Evolutionary conservation across 345 rosid species (phyloP).

Genomic region (Draba incana): DNA sequence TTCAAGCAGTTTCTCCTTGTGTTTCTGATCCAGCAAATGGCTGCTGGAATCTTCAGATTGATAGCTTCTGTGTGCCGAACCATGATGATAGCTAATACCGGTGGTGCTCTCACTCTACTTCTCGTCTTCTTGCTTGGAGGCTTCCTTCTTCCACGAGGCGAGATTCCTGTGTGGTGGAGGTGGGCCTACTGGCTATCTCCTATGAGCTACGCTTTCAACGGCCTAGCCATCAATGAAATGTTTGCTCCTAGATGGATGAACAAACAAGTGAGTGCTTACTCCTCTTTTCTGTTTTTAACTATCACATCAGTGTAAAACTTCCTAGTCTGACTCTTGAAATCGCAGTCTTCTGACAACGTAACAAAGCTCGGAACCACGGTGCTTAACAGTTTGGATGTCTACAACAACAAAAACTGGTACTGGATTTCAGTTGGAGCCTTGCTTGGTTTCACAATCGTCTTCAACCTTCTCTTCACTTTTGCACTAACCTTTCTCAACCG

Average conservation of each 20-base stretch:
- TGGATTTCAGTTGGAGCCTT: slow-evolving; percentile 76
- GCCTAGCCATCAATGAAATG: slow-evolving; percentile 57
- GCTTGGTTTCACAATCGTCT: slow-evolving; percentile 67
- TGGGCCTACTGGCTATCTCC: slow-evolving; percentile 80
- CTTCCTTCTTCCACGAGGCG: slow-evolving; percentile 52
- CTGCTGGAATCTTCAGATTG: slow-evolving; percentile 47
- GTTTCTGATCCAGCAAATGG: slow-evolving; percentile 50
- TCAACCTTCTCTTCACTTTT: slow-evolving; percentile 74
- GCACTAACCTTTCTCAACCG: slow-evolving; percentile 67
- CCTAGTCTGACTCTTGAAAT: not conserved
- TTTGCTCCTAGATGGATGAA: slow-evolving; percentile 62
- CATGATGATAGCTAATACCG: slow-evolving; percentile 51
- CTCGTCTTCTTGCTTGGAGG: slow-evolving; percentile 57
- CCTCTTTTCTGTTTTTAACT: slow-evolving; percentile 10
- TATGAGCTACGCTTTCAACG: slow-evolving; percentile 58
- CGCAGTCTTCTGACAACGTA: slow-evolving; percentile 49
- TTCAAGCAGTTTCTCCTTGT: slow-evolving; percentile 57
- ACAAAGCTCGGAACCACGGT: slow-evolving; percentile 60
- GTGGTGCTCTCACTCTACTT: slow-evolving; percentile 46
- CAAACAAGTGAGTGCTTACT: slow-evolving; percentile 30
- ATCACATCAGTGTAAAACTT: slow-evolving; percentile 9
- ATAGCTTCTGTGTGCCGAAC: slow-evolving; percentile 56
- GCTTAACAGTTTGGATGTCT: slow-evolving; percentile 54
- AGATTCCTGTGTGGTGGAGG: slow-evolving; percentile 54
- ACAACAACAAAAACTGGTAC: slow-evolving; percentile 63